These are phyloP conservation scores for Apiotrichum domesticum DNA, from an alignment of 1,284 basidiomycete species.

Conservation along the genomic window DNA sequence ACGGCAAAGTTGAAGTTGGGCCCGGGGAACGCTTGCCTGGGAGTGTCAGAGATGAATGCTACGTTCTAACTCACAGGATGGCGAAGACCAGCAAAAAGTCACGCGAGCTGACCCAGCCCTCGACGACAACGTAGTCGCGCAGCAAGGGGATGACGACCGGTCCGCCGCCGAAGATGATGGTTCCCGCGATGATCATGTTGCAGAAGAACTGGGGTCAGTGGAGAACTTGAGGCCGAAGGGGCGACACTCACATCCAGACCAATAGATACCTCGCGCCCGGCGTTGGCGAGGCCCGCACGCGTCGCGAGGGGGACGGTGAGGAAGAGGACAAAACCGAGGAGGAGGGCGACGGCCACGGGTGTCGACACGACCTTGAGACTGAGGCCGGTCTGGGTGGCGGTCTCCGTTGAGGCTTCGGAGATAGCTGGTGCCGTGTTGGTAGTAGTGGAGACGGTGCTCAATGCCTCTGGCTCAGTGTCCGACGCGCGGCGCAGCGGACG, in stretches of 20 bases:
- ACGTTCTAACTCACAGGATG: conserved; percentile 40
- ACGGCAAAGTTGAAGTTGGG: conserved; percentile 59
- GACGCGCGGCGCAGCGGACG: background rate
- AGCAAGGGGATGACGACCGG: conserved; percentile 58
- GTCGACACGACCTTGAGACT: conserved; percentile 29
- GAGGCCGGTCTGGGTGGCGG: background rate
- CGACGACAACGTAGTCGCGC: conserved; percentile 55
- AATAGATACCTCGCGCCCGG: conserved; percentile 27
- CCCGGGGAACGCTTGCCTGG: conserved; percentile 53
- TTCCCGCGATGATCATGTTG: conserved; percentile 51
- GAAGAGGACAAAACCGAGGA: conserved; percentile 41
- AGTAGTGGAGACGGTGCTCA: background rate
- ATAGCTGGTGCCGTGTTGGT: background rate
- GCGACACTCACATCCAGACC: conserved; percentile 32
- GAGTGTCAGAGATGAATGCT: background rate
- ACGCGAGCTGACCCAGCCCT: conserved; percentile 44
- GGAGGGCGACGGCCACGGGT: conserved; percentile 23
- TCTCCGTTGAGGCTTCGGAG: no score
- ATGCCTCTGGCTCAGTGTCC: background rate
- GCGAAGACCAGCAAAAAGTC: conserved; percentile 59
- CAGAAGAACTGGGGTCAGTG: conserved; percentile 40
- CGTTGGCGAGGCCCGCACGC: conserved; percentile 37
- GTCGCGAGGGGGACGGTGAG: conserved; percentile 30
- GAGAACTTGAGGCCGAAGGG: background rate
- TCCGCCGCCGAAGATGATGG: conserved; percentile 58